A percentile compares a stretch with the other conserved stretches of the same genome.
phyloP scores from a whole-genome alignment of 345 rosid species.

The Citrus hindsii region DNA sequence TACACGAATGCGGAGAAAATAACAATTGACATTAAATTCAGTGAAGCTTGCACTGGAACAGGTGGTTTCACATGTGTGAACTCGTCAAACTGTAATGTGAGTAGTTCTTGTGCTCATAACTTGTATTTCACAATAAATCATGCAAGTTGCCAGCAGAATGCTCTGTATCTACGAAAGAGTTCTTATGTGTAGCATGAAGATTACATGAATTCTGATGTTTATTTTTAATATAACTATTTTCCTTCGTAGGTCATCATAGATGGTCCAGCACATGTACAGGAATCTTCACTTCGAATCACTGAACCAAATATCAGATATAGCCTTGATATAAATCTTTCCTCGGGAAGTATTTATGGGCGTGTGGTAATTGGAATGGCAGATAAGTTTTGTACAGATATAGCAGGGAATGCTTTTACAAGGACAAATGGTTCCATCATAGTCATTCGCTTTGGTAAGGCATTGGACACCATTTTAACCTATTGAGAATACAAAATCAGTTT shows the following conservation, averaged over 20 bases:
- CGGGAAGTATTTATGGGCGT: slow-evolving; percentile 22
- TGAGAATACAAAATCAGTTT: background rate
- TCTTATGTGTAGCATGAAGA: background rate
- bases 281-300: slow-evolving; percentile 30
- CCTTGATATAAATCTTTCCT: slow-evolving; percentile 26
- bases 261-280: slow-evolving; percentile 36
- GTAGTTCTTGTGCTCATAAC: slow-evolving; percentile 2
- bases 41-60: slow-evolving; percentile 41
- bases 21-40: slow-evolving; percentile 37
- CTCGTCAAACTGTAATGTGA: slow-evolving; percentile 51
- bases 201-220: background rate
- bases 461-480: background rate
- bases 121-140: background rate
- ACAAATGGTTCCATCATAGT: slow-evolving; percentile 33
- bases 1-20: slow-evolving; percentile 39
- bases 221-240: background rate
- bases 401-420: slow-evolving; percentile 45
- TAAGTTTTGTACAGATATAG: slow-evolving; percentile 37
- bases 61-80: slow-evolving; percentile 51
- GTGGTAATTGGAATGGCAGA: slow-evolving; percentile 38
- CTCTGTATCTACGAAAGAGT: background rate
- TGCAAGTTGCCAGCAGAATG: background rate
- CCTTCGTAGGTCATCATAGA: slow-evolving; percentile 31
- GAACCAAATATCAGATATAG: slow-evolving; percentile 32
- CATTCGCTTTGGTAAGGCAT: slow-evolving; percentile 45